phyloP scores from a whole-genome alignment of 306 rosid species.

The Rosa rugosa region DNA sequence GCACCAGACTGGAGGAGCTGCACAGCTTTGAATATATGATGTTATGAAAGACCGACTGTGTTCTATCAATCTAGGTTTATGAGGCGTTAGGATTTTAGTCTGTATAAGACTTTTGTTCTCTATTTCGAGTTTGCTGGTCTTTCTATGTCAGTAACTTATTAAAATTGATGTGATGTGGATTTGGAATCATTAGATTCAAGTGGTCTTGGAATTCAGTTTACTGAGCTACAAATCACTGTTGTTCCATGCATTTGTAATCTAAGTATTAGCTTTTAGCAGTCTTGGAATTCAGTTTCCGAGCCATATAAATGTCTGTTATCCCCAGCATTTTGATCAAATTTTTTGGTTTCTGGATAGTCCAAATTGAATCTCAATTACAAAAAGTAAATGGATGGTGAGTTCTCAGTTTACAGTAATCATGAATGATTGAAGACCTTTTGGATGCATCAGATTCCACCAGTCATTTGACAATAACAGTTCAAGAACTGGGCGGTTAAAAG shows the following conservation, averaged over 20 bases:
- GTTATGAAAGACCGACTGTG: background rate
- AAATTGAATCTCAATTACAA: background rate
- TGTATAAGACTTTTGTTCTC: background rate
- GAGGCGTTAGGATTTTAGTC: background rate
- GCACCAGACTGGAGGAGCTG: conserved; percentile 67
- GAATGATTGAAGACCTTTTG: background rate
- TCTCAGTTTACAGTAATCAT: background rate
- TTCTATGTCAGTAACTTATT: background rate
- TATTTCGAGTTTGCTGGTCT: background rate
- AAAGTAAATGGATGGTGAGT: background rate
- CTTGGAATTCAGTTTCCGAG: background rate
- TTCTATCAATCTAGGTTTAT: conserved; percentile 5
- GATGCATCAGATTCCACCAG: background rate
- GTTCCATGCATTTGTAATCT: background rate
- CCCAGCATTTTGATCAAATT: background rate
- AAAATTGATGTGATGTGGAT: background rate
- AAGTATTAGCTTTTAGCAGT: background rate
- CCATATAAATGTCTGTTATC: background rate
- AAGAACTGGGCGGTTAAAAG: background rate
- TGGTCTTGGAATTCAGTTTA: background rate
- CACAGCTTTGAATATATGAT: background rate
- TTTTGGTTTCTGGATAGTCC: background rate
- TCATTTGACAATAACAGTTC: background rate
- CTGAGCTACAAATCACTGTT: background rate
- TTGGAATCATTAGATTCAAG: background rate